Evolutionary conservation across 768 basidiomycete genomes (phyloP).

Genomic region (Lyophyllum shimeji): DNA sequence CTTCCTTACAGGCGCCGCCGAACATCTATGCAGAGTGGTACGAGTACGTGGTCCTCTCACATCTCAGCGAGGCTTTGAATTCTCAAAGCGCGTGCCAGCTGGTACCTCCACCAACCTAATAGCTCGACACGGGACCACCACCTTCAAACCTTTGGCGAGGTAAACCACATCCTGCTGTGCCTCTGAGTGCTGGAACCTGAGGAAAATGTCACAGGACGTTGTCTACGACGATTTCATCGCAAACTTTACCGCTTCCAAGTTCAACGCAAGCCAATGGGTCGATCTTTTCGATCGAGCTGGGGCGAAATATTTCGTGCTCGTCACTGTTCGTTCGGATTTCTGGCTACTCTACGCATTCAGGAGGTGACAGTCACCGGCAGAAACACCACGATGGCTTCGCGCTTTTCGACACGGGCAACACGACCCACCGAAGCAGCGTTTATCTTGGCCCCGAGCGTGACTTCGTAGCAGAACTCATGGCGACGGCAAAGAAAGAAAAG

Average conservation of each 20-base stretch:
- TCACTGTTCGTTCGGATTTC: slow-evolving; percentile 35
- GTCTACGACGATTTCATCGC: slow-evolving; percentile 60
- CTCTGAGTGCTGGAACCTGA: background rate
- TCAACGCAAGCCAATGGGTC: slow-evolving; percentile 54
- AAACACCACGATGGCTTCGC: slow-evolving; percentile 66
- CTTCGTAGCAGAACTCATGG: slow-evolving; percentile 49
- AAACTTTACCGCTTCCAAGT: slow-evolving; percentile 50
- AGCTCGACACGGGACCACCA: slow-evolving; percentile 51
- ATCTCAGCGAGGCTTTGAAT: background rate
- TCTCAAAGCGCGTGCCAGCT: slow-evolving; percentile 23
- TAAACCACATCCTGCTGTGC: slow-evolving; percentile 1
- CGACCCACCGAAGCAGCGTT: slow-evolving; percentile 49
- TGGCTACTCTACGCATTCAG: background rate
- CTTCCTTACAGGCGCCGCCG: slow-evolving; percentile 32
- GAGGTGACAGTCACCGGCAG: too few relatives aligned
- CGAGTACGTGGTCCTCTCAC: slow-evolving; percentile 32
- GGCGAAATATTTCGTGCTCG: slow-evolving; percentile 62
- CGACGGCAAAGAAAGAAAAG: slow-evolving; percentile 47
- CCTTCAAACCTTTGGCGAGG: slow-evolving; percentile 45
- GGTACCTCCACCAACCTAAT: slow-evolving; percentile 36
- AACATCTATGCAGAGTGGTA: slow-evolving; percentile 57
- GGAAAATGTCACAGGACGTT: slow-evolving; percentile 31
- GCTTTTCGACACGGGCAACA: slow-evolving; percentile 55
- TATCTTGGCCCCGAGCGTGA: slow-evolving; percentile 51
- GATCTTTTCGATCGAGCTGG: slow-evolving; percentile 55